Evolutionary conservation across 768 basidiomycete genomes (phyloP).

Genomic region (Phlebiopsis gigantea): DNA sequence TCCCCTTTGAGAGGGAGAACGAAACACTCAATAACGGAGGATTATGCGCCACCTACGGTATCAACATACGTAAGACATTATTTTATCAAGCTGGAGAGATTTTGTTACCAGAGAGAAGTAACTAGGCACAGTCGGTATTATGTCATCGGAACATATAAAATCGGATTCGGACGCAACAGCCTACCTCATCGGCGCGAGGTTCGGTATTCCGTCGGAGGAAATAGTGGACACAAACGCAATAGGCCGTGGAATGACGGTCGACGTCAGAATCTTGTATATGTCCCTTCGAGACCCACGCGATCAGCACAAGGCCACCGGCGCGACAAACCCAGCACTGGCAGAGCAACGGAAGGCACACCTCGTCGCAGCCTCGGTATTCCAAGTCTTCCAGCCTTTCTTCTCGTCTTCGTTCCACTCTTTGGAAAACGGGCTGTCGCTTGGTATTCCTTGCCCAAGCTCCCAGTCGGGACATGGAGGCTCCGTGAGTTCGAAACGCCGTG

Average conservation of each 20-base stretch:
- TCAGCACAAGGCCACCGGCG: not conserved
- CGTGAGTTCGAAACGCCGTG: not conserved
- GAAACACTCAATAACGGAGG: constrained; percentile 65
- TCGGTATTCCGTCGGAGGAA: constrained; percentile 43
- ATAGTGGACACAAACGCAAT: constrained; percentile 63
- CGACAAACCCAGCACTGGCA: not conserved
- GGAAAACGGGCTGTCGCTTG: not conserved
- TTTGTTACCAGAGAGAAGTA: not conserved
- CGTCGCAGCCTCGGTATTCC: not conserved
- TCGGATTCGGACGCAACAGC: not conserved
- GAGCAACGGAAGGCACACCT: not conserved
- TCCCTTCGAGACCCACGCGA: not conserved
- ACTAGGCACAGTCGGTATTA: not conserved
- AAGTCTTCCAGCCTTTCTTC: constrained; percentile 2
- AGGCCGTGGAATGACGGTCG: constrained; percentile 61
- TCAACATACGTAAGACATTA: not conserved
- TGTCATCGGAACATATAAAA: not conserved
- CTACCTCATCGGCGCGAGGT: constrained; percentile 67
- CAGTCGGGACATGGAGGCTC: constrained; percentile 1
- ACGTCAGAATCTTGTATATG: constrained; percentile 47
- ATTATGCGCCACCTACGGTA: constrained; percentile 47
- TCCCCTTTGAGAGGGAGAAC: constrained; percentile 40
- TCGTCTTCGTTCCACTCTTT: constrained; percentile 1
- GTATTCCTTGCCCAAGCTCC: constrained; percentile 4
- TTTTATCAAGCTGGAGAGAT: not conserved